Evolutionary conservation across 2,329 filamentous ascomycete species (phyloP).

Genomic region (Dothistroma septosporum): DNA sequence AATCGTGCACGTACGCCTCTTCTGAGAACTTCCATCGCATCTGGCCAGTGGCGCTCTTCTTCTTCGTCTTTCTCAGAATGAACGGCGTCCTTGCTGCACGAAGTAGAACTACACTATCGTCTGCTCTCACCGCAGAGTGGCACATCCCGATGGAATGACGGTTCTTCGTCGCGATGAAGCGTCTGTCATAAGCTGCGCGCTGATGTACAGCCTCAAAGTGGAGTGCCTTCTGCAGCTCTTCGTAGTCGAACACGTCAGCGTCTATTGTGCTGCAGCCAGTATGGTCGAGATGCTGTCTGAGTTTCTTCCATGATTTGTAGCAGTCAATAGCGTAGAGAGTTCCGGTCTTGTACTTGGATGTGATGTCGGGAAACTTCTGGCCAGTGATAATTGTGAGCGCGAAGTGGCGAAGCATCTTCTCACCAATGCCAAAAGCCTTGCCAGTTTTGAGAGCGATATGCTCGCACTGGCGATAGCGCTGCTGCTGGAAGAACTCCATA

Average conservation of each 20-base stretch:
- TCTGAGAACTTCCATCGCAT: not conserved
- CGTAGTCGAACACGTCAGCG: not conserved
- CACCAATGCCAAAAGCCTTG: not conserved
- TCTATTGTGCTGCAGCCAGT: not conserved
- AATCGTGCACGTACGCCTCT: not conserved
- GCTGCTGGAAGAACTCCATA: not conserved
- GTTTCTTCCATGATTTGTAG: not conserved
- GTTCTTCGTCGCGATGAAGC: not conserved
- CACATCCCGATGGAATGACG: not conserved
- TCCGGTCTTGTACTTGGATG: not conserved
- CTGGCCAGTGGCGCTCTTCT: not conserved
- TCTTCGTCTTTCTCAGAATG: not conserved
- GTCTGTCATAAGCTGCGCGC: not conserved
- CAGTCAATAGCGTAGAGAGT: not conserved
- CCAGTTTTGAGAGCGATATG: not conserved
- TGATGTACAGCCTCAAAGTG: not conserved
- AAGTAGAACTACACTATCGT: not conserved
- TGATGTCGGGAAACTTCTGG: not conserved
- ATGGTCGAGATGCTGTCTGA: not conserved
- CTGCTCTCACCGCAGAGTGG: not conserved
- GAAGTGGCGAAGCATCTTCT: not conserved
- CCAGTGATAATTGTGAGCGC: not conserved
- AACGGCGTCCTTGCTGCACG: not conserved
- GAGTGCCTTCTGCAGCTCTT: not conserved
- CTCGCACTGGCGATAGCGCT: not conserved